Conservation (phyloP, 495 filamentous ascomycete species). For the Schizothecium vesticola region DNA sequence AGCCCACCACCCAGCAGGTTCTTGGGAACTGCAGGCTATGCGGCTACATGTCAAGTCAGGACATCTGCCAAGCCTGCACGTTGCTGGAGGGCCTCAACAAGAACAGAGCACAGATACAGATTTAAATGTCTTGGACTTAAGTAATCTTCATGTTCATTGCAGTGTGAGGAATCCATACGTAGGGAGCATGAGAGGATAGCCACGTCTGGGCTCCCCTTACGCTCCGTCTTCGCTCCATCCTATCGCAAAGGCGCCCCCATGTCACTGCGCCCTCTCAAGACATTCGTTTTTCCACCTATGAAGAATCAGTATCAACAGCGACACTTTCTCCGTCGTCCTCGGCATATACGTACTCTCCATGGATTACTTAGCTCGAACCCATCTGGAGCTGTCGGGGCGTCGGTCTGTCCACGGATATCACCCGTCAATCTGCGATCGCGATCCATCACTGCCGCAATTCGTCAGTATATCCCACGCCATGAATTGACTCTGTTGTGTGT, state of each 20-base stretch:
- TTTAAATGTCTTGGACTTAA: constrained; percentile 36
- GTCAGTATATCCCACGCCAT: constrained; percentile 18
- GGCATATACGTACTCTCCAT: constrained; percentile 59
- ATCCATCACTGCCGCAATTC: constrained; percentile 81
- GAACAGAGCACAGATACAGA: constrained; percentile 72
- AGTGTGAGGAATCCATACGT: not conserved
- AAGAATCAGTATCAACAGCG: constrained; percentile 8
- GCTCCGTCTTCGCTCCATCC: not conserved
- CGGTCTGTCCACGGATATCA: constrained; percentile 74
- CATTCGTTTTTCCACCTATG: constrained; percentile 49
- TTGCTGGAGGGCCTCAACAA: constrained; percentile 89
- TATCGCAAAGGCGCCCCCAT: not conserved
- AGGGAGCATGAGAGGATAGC: not conserved
- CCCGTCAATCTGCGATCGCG: constrained; percentile 89
- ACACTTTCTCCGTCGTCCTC: not conserved
- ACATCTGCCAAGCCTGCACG: constrained; percentile 90
- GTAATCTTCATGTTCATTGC: not conserved
- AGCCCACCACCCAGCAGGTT: constrained; percentile 51
- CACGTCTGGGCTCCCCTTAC: not conserved
- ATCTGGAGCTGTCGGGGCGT: constrained; percentile 68
- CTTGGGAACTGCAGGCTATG: constrained; percentile 80
- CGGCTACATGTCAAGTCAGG: constrained; percentile 92
- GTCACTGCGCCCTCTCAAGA: constrained; percentile 24
- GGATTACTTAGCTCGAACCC: constrained; percentile 95
- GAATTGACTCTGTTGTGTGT: constrained; percentile 2